A percentile compares a stretch with the other conserved stretches of the same genome.
Evolutionary conservation across 2,329 filamentous ascomycete genomes (phyloP).

Genomic region (Aspergillus sp.): DNA sequence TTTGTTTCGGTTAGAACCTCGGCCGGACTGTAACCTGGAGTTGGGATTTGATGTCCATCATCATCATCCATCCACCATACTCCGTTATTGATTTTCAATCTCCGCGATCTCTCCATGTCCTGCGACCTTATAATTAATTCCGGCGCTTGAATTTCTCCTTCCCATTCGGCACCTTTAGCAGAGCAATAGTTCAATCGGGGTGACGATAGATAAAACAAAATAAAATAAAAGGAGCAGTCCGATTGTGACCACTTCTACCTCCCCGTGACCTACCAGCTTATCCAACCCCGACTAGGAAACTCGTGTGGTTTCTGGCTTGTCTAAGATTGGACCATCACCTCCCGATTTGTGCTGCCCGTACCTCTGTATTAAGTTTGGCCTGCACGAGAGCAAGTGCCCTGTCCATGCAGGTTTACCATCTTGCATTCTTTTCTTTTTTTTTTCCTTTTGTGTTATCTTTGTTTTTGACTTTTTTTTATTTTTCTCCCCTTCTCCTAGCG

Average conservation of each 20-base stretch:
- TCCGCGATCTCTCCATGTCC: not conserved
- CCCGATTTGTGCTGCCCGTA: constrained; percentile 8
- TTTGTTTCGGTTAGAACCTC: constrained; percentile 21
- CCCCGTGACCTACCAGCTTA: not conserved
- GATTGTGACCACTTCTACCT: not conserved
- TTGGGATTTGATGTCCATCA: constrained; percentile 12
- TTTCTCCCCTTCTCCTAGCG: not conserved
- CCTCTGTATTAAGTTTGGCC: not conserved
- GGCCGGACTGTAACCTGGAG: constrained; percentile 15
- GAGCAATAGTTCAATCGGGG: not conserved
- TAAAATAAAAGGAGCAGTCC: not conserved
- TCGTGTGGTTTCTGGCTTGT: constrained; percentile 7
- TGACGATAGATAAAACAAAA: not conserved
- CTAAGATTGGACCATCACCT: constrained; percentile 6
- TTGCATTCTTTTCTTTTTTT: constrained; percentile 7
- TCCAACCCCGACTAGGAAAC: constrained; percentile 1
- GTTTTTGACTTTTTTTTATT: too few species aligned
- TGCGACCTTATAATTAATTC: not conserved
- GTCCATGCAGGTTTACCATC: constrained; percentile 8
- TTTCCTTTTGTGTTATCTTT: too few species aligned
- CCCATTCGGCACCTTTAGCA: too few species aligned
- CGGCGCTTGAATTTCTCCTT: not conserved
- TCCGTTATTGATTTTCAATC: not conserved
- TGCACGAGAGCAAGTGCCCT: constrained; percentile 11
- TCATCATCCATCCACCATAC: not conserved